Conservation (phyloP, 2,329 filamentous ascomycete genomes). For the Akanthomyces muscarius region DNA sequence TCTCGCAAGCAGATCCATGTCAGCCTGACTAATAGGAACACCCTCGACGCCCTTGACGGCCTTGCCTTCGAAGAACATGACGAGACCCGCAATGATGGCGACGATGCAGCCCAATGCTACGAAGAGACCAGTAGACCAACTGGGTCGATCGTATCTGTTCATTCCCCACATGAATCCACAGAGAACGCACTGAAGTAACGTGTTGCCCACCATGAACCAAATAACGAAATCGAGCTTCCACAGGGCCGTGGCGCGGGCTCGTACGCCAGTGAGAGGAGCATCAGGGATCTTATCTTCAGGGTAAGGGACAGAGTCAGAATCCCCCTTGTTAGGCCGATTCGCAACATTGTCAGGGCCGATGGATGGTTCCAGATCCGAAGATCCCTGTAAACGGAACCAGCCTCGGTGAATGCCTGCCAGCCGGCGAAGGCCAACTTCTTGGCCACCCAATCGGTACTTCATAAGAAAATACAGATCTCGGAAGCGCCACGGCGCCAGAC, state of each 20-base stretch:
- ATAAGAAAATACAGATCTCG: slow-evolving; percentile 73
- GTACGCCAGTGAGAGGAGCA: slow-evolving; percentile 64
- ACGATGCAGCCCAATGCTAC: slow-evolving; percentile 70
- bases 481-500: slow-evolving; percentile 74
- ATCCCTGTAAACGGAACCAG: slow-evolving; percentile 72
- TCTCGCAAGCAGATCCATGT: slow-evolving; percentile 45
- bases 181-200: slow-evolving; percentile 68
- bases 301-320: slow-evolving; percentile 49
- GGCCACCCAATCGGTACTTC: slow-evolving; percentile 54
- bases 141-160: slow-evolving; percentile 68
- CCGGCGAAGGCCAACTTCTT: slow-evolving; percentile 56
- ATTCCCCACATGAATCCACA: slow-evolving; percentile 81
- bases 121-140: slow-evolving; percentile 76
- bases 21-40: slow-evolving; percentile 56
- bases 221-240: slow-evolving; percentile 81
- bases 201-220: slow-evolving; percentile 76
- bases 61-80: slow-evolving; percentile 69
- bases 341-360: slow-evolving; percentile 52
- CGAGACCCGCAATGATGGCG: slow-evolving; percentile 62
- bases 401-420: slow-evolving; percentile 69
- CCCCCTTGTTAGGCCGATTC: slow-evolving; percentile 36
- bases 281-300: slow-evolving; percentile 61
- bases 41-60: slow-evolving; percentile 69
- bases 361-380: slow-evolving; percentile 51
- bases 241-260: slow-evolving; percentile 60